These are phyloP conservation scores for Phalaenopsis hybrid DNA, from an alignment of 116 monocot species.

Conservation along the genomic window DNA sequence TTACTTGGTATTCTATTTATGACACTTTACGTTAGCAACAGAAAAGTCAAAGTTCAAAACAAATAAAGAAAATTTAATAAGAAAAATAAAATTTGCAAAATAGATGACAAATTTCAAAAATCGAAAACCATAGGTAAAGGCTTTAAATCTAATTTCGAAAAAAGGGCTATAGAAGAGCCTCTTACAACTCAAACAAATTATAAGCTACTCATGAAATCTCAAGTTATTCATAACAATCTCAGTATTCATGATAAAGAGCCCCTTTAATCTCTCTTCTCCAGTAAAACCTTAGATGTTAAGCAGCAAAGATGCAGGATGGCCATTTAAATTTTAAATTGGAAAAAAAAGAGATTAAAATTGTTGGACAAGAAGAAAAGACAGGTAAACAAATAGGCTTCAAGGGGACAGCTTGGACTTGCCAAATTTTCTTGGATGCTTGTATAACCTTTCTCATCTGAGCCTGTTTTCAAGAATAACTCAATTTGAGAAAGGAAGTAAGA, in stretches of 20 bases:
- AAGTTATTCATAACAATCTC: neutral
- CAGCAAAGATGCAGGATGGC: neutral
- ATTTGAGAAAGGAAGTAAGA: neutral
- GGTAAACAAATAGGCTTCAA: neutral
- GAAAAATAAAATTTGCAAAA: neutral
- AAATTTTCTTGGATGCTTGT: neutral
- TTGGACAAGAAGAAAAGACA: neutral
- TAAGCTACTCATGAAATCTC: neutral
- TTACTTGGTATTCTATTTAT: neutral
- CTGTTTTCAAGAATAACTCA: neutral
- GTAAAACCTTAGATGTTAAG: neutral
- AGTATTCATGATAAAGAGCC: neutral
- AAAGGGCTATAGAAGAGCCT: neutral
- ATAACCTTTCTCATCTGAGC: neutral
- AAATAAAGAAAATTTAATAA: neutral
- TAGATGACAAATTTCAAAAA: neutral
- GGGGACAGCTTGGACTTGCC: neutral
- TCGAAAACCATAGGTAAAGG: neutral
- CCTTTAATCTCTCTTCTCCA: neutral
- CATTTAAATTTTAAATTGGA: neutral
- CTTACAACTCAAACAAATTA: neutral
- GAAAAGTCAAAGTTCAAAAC: neutral
- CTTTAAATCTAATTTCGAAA: neutral
- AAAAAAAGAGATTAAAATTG: neutral
- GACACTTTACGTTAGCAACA: neutral